These are phyloP conservation scores for Chlamydomonas sphaeroides DNA, from an alignment of 139 green algal species.

Conservation along the genomic window DNA sequence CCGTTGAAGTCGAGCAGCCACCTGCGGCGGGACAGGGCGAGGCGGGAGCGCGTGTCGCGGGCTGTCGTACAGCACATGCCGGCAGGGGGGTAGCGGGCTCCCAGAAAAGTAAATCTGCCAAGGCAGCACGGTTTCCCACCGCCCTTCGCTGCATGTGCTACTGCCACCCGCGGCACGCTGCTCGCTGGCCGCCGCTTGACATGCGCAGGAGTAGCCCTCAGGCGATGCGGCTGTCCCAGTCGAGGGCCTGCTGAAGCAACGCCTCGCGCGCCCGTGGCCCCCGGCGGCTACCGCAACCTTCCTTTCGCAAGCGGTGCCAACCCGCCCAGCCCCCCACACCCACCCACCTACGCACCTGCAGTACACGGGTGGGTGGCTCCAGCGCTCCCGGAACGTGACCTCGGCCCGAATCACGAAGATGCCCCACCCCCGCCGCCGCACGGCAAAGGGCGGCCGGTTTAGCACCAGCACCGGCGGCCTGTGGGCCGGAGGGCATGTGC, in stretches of 20 bases:
- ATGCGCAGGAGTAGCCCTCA: too few species aligned
- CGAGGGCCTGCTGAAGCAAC: too few species aligned
- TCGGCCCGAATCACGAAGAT: constrained; percentile 21
- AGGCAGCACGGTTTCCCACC: too few species aligned
- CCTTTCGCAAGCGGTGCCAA: not conserved
- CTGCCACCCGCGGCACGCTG: too few species aligned
- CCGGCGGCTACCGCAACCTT: too few species aligned
- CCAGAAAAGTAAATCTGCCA: not conserved
- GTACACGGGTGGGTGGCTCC: constrained; percentile 5
- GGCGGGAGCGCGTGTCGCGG: too few species aligned
- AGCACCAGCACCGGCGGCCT: constrained; percentile 17
- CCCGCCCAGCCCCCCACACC: not conserved
- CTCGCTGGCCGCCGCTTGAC: too few species aligned
- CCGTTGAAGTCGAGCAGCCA: constrained; percentile 34
- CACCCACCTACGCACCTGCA: constrained; percentile 3
- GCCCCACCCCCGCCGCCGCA: constrained; percentile 20
- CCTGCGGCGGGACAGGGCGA: not conserved
- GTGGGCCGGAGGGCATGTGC: not conserved
- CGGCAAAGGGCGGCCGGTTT: not conserved
- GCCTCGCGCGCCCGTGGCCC: too few species aligned
- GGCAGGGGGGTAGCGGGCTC: not conserved
- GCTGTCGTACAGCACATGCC: not conserved
- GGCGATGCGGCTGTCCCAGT: too few species aligned
- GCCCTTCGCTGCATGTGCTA: not conserved
- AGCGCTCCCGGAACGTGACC: constrained; percentile 9